Conservation (phyloP, 495 filamentous ascomycete genomes). For the Penicillium roqueforti region DNA sequence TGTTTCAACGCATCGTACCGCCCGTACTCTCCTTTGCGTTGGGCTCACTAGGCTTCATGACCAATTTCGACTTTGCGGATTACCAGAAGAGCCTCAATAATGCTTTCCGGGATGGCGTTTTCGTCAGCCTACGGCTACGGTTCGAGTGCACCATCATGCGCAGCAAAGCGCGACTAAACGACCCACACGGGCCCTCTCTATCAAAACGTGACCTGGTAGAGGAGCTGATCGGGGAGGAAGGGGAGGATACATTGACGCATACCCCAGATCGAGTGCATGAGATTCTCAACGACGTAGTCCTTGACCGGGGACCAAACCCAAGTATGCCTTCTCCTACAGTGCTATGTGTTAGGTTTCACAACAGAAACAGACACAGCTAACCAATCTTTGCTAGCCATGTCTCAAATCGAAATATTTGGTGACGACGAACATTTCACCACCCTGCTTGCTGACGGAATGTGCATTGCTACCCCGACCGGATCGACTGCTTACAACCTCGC, state of each 20-base stretch:
- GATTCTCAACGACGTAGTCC: constrained; percentile 88
- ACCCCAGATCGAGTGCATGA: constrained; percentile 74
- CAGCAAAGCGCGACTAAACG: constrained; percentile 48
- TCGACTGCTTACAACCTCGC: constrained; percentile 97
- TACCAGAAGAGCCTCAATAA: constrained; percentile 65
- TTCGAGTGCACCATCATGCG: constrained; percentile 97
- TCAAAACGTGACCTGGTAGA: constrained; percentile 70
- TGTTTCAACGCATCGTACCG: constrained; percentile 95
- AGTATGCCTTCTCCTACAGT: constrained; percentile 48
- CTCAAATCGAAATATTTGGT: constrained; percentile 83
- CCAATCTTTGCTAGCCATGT: constrained; percentile 61
- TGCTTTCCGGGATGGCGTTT: constrained; percentile 78
- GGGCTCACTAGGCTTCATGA: constrained; percentile 90
- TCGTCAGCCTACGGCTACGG: constrained; percentile 78
- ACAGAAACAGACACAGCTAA: constrained; percentile 18
- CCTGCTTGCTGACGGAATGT: constrained; percentile 81
- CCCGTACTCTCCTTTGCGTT: constrained; percentile 88
- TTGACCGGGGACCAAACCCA: constrained; percentile 87
- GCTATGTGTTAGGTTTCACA: background rate
- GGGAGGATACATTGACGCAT: constrained; percentile 76
- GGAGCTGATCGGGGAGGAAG: constrained; percentile 80
- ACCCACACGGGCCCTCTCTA: constrained; percentile 20
- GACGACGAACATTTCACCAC: constrained; percentile 94
- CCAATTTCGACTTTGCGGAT: constrained; percentile 86
- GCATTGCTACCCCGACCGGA: constrained; percentile 87